Evolutionary conservation across 169 alveolate genomes (phyloP).

Genomic region (Plasmodium malariae): DNA sequence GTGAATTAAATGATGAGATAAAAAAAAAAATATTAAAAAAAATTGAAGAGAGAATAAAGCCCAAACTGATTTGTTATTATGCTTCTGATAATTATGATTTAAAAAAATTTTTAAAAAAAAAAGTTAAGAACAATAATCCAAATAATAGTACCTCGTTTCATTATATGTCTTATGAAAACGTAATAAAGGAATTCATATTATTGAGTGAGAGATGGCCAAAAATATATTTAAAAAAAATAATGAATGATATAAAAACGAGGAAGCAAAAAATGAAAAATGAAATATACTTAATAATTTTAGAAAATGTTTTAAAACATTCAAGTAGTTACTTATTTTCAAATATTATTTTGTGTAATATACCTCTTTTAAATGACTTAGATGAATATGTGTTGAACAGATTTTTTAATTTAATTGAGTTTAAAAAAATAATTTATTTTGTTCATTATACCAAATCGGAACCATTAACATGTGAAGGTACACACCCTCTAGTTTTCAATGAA

Average conservation of each 20-base stretch:
- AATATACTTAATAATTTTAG: constrained; percentile 27
- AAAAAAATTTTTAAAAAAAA: constrained; percentile 19
- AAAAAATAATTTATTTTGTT: constrained; percentile 33
- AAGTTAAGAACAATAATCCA: background rate
- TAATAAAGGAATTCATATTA: constrained; percentile 9
- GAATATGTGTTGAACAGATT: background rate
- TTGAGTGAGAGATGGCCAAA: constrained; percentile 7
- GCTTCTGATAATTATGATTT: constrained; percentile 39
- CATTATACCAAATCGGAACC: constrained; percentile 11
- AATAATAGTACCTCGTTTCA: constrained; percentile 8
- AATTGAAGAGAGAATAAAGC: constrained; percentile 45
- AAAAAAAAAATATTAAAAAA: constrained; percentile 35
- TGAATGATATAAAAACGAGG: constrained; percentile 22
- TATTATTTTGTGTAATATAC: constrained; percentile 12
- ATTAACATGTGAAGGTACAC: background rate
- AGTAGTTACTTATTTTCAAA: constrained; percentile 41
- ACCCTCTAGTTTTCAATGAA: constrained; percentile 1
- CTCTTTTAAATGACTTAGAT: background rate
- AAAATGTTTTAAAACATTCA: background rate
- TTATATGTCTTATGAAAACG: constrained; percentile 34
- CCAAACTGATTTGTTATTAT: constrained; percentile 48
- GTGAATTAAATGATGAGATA: constrained; percentile 21
- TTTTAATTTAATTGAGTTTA: constrained; percentile 8
- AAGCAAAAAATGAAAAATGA: constrained; percentile 14
- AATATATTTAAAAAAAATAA: constrained; percentile 6